Base-by-base conservation (phyloP, 768 basidiomycete species). In the Leccinum variicolor region DNA sequence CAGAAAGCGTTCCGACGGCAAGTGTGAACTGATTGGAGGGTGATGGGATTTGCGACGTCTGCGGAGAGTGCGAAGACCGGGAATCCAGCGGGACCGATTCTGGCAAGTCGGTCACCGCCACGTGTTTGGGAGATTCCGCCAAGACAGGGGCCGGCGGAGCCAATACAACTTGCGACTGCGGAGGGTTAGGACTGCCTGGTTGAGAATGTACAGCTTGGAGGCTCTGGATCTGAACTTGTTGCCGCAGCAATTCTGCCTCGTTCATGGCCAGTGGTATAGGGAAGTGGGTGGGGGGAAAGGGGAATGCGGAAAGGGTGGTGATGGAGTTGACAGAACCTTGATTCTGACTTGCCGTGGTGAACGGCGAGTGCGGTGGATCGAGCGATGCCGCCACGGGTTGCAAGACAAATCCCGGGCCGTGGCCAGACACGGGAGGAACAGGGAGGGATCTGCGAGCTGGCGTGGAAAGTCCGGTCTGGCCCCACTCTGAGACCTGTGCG, bases 291-390 rank as follows among this genome's bases (percentile, higher is more conserved):
- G 89, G 89, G 15, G 89, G 89, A 0, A 79, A 71, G 23, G 89
- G 89, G 69, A 91, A 91, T 0, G 84, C 85, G 31, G 85, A 87
- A 23, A 91, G 74, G 1, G 87, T 86, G 19, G 85, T 79, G n/a
- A 88, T 78, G 26, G 85, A 85, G 54, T 70, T 72, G 59, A 73
- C 61, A 0, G 71, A 72, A 19, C 70, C 70, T 34, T 72, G 70
- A 13, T 61, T 64, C 36, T 66, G 65, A 29, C 52, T 59, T 13
- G 34, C 53, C 34, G 50, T 28, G 21, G 45, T 53, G 36, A 71
- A 64, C 8, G 72, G 60, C 14, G 67, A 68, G 31, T 61, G 65
- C 0, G 71, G 71, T n/a, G 54, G 68, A 53, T 68, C 68, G 36
- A 62, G 64, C 8, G 39, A 54, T 26, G 55, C 21, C 23, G 53